Evolutionary conservation across 83 land plant genomes (phyloP).

Genomic region (Isoetes engelmannii): DNA sequence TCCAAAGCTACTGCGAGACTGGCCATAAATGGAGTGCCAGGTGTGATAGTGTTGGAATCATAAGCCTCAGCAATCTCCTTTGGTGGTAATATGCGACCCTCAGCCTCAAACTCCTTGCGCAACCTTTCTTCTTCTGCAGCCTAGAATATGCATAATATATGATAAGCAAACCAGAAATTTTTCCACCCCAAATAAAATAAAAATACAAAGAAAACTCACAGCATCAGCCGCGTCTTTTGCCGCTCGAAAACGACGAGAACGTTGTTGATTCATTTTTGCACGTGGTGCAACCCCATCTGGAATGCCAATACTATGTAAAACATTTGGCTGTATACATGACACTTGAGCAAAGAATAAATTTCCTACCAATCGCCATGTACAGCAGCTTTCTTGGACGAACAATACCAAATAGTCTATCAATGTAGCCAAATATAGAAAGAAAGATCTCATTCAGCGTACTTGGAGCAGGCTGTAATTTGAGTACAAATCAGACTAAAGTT

Average conservation of each 20-base stretch:
- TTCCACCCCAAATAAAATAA: not conserved
- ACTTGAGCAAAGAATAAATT: too few relatives aligned
- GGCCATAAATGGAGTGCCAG: conserved; percentile 83
- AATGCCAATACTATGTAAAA: conserved; percentile 12
- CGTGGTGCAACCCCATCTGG: conserved; percentile 92
- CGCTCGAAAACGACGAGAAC: conserved; percentile 73
- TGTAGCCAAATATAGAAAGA: conserved; percentile 59
- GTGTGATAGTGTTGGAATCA: conserved; percentile 88
- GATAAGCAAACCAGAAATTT: too few relatives aligned
- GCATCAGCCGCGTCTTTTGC: conserved; percentile 82
- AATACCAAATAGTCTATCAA: conserved; percentile 63
- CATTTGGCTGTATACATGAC: not conserved
- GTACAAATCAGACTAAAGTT: too few relatives aligned
- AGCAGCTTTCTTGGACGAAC: conserved; percentile 82
- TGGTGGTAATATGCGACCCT: conserved; percentile 76
- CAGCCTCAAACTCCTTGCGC: conserved; percentile 64
- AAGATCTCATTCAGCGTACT: conserved; percentile 67
- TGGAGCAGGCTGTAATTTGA: conserved; percentile 58
- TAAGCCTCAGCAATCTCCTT: conserved; percentile 53
- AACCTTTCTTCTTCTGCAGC: conserved; percentile 75
- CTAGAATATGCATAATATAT: conserved; percentile 20
- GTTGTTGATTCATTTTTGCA: conserved; percentile 93
- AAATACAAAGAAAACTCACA: conserved; percentile 30
- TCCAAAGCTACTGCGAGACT: conserved; percentile 66
- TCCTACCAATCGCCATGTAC: conserved; percentile 75